Evolutionary conservation across 495 filamentous ascomycete species (phyloP).

Genomic region (Lasiosphaeria miniovina): DNA sequence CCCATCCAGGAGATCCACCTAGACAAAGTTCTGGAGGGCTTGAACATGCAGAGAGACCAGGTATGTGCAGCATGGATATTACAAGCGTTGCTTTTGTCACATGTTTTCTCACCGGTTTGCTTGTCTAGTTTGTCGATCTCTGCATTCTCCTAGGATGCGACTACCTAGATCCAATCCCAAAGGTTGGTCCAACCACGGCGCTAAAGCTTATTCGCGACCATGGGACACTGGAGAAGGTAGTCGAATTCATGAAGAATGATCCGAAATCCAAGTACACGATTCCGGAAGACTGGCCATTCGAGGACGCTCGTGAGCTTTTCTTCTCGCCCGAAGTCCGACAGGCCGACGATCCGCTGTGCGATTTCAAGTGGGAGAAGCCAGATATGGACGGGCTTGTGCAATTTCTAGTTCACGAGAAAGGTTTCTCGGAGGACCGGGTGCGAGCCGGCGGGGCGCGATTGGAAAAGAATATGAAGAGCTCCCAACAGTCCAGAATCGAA

Average conservation of each 20-base stretch:
- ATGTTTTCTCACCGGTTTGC: neutral
- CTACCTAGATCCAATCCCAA: conserved; percentile 93
- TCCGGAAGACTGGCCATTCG: conserved; percentile 90
- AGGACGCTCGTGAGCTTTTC: conserved; percentile 90
- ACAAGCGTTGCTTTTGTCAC: neutral
- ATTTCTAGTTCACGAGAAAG: conserved; percentile 90
- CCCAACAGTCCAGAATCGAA: conserved; percentile 87
- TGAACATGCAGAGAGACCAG: conserved; percentile 83
- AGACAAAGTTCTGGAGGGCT: conserved; percentile 74
- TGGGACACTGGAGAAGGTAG: conserved; percentile 78
- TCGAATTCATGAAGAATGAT: conserved; percentile 72
- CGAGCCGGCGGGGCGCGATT: conserved; percentile 70
- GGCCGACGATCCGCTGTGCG: conserved; percentile 82
- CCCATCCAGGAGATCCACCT: conserved; percentile 94
- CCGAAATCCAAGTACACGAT: conserved; percentile 74
- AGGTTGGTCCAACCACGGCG: conserved; percentile 85
- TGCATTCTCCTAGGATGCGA: conserved; percentile 98
- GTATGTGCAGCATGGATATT: conserved; percentile 36
- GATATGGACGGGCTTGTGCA: conserved; percentile 84
- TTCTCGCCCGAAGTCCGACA: conserved; percentile 80
- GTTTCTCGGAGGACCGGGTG: conserved; percentile 92
- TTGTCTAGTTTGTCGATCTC: conserved; percentile 81
- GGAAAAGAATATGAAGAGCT: conserved; percentile 81
- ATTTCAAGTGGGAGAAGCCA: conserved; percentile 96
- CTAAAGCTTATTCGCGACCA: conserved; percentile 90